Evolutionary conservation across 345 rosid species (phyloP).

Genomic region (Lagerstroemia speciosa): DNA sequence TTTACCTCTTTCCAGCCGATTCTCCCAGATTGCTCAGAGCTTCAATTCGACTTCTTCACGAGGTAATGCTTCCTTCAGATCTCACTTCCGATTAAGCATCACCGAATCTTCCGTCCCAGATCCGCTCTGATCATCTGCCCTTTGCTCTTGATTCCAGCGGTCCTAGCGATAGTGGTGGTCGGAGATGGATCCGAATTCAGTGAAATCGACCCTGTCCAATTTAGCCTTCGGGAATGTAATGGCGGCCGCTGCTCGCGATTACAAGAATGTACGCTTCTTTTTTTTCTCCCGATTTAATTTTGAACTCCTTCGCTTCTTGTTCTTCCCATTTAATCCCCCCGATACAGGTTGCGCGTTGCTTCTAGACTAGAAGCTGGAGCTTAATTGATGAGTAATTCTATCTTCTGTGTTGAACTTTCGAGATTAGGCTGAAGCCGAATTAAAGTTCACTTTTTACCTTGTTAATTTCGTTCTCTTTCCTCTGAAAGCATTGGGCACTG

Average conservation of each 20-base stretch:
- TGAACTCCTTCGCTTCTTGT: background rate
- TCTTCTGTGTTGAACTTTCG: background rate
- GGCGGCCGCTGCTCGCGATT: conserved; percentile 98
- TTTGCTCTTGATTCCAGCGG: background rate
- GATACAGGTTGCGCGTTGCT: background rate
- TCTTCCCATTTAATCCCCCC: too few species aligned
- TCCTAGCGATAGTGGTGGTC: background rate
- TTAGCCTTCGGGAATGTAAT: conserved; percentile 86
- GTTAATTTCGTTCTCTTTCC: background rate
- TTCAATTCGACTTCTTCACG: background rate
- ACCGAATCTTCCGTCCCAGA: background rate
- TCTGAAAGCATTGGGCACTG: background rate
- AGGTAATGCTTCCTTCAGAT: background rate
- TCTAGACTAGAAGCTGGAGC: background rate
- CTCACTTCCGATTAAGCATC: background rate
- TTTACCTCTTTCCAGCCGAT: too few species aligned
- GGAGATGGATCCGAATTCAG: conserved; percentile 82
- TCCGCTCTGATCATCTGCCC: background rate
- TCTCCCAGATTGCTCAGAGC: background rate
- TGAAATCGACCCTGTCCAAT: conserved; percentile 77
- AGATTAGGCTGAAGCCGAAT: background rate
- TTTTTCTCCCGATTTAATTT: too few species aligned
- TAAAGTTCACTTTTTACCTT: background rate
- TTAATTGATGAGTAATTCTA: background rate
- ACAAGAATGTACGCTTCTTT: conserved; percentile 44